These are phyloP conservation scores for Maudiozyma barnettii DNA, from an alignment of 805 yeast genomes.

Conservation along the genomic window DNA sequence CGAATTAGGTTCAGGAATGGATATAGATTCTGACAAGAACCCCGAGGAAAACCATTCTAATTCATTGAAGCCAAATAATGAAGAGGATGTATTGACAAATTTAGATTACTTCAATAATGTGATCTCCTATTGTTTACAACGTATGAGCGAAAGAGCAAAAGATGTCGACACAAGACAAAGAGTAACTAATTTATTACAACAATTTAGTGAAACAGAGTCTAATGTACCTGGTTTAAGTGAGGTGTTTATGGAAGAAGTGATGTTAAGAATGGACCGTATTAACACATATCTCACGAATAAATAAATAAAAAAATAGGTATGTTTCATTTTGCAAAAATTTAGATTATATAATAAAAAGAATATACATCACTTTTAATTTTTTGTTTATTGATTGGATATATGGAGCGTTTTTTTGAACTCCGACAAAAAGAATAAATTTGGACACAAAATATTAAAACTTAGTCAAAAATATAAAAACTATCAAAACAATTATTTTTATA, in stretches of 20 bases:
- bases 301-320: not conserved
- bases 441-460: not conserved
- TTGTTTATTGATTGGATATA: not conserved
- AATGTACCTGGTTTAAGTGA: slow-evolving; percentile 55
- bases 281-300: slow-evolving; percentile 12
- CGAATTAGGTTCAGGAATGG: slow-evolving; percentile 16
- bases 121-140: slow-evolving; percentile 36
- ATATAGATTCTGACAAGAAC: slow-evolving; percentile 6
- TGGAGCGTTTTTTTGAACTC: not conserved
- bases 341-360: no score
- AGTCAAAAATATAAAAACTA: not conserved
- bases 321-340: no score
- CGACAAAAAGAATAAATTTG: not conserved
- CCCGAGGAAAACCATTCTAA: slow-evolving; percentile 6
- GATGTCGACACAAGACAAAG: slow-evolving; percentile 38
- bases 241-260: slow-evolving; percentile 58
- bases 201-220: slow-evolving; percentile 38
- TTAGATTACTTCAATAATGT: slow-evolving; percentile 35
- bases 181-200: slow-evolving; percentile 36
- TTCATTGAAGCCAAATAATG: not conserved
- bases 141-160: slow-evolving; percentile 44
- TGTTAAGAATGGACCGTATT: slow-evolving; percentile 29
- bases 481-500: not conserved
- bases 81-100: slow-evolving; percentile 7
- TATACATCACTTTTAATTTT: not conserved